A percentile compares a stretch with the other conserved stretches of the same genome.
Evolutionary conservation across 176 grass and related monocot species (phyloP).

Genomic region (Avena sativa): DNA sequence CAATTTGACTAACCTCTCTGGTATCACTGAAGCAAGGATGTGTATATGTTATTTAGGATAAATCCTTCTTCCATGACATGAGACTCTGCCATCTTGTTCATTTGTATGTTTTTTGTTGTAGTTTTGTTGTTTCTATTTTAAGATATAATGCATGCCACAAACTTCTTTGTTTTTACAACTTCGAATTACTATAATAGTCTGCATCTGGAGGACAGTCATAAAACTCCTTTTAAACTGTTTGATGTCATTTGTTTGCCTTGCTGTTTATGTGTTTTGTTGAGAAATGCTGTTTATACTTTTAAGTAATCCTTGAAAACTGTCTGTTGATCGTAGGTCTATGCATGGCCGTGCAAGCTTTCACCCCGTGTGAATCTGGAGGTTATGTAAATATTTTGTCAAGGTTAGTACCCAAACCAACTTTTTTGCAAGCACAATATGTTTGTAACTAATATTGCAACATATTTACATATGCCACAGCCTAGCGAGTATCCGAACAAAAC

Average conservation of each 20-base stretch:
- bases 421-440: conserved; percentile 21
- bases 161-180: conserved; percentile 16
- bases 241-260: neutral
- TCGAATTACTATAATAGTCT: neutral
- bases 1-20: conserved; percentile 2
- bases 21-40: conserved; percentile 15
- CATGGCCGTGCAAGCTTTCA: conserved; percentile 95
- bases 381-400: conserved; percentile 87
- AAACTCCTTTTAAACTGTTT: conserved; percentile 1
- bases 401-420: conserved; percentile 47
- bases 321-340: conserved; percentile 76
- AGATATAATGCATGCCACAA: neutral
- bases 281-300: neutral
- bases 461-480: neutral
- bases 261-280: neutral
- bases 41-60: neutral
- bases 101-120: neutral
- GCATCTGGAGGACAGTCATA: conserved; percentile 10
- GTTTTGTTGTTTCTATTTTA: neutral
- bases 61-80: conserved; percentile 1
- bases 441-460: neutral
- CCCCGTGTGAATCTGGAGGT: conserved; percentile 55
- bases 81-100: conserved; percentile 17
- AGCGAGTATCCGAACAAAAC: neutral
- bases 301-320: conserved; percentile 23